These are phyloP conservation scores for Dacryopinax spathularia DNA, from an alignment of 768 basidiomycete genomes.

Conservation along the genomic window DNA sequence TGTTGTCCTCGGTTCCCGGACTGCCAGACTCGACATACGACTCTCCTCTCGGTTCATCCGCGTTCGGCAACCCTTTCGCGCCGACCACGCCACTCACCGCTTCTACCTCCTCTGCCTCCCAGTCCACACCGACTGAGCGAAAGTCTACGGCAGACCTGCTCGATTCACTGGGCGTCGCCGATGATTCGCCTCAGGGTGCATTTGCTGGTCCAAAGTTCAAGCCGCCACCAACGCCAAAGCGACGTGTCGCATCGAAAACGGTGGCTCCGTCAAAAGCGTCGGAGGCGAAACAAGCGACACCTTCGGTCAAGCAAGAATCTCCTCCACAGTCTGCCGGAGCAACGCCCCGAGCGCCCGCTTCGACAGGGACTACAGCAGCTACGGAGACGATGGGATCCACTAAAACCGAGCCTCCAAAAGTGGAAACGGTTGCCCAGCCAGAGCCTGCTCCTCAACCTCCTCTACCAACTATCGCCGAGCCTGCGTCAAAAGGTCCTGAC, in stretches of 20 bases:
- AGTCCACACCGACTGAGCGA: neutral
- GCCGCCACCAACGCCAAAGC: slow-evolving; percentile 1
- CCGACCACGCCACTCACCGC: neutral
- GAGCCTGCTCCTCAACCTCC: slow-evolving; percentile 25
- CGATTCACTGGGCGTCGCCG: neutral
- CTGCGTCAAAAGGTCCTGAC: slow-evolving; percentile 7
- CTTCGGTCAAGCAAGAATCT: neutral
- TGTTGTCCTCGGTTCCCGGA: neutral
- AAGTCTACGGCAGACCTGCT: neutral
- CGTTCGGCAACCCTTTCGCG: neutral
- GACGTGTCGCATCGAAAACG: neutral
- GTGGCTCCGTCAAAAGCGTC: neutral
- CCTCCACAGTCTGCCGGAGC: neutral
- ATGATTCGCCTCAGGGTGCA: neutral
- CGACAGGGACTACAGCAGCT: neutral
- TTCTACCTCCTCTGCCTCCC: neutral
- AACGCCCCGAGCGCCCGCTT: neutral
- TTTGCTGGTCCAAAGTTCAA: neutral
- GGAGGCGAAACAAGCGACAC: neutral
- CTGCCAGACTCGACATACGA: neutral
- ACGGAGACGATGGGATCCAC: neutral
- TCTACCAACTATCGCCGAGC: slow-evolving; percentile 12
- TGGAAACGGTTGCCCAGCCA: slow-evolving; percentile 10
- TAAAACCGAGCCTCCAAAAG: neutral
- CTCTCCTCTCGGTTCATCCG: neutral